Percentiles rank a stretch among this genome's conserved stretches.
phyloP scores from a whole-genome alignment of 208 protist genomes.

The Naegleria fowleri region DNA sequence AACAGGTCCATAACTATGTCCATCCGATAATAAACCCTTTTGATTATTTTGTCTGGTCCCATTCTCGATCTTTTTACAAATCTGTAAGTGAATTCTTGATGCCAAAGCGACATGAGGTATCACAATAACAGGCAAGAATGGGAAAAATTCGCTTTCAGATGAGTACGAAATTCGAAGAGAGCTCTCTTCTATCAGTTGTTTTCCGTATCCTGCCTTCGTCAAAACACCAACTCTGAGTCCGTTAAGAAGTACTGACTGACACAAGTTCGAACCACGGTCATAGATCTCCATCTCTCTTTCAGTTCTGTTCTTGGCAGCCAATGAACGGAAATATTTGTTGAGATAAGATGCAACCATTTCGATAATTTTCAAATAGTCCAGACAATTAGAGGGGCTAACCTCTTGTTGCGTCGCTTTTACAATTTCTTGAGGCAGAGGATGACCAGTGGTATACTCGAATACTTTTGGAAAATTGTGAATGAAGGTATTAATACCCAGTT shows the following conservation, averaged over 20 bases:
- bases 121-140: neutral
- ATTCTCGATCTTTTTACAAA: neutral
- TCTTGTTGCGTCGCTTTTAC: neutral
- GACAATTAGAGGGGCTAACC: neutral
- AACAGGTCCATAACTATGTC: neutral
- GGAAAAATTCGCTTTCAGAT: neutral
- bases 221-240: neutral
- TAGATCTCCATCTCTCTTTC: neutral
- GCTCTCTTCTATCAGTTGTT: neutral
- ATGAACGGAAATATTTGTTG: neutral
- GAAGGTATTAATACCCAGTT: neutral
- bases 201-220: neutral
- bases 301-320: neutral
- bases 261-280: neutral
- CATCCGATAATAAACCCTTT: neutral
- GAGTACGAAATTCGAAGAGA: neutral
- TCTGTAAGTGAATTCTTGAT: neutral
- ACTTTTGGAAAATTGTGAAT: neutral
- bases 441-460: neutral
- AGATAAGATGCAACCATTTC: neutral
- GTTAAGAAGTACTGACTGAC: neutral
- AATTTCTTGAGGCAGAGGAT: neutral
- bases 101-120: neutral
- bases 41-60: neutral
- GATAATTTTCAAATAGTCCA: neutral